Evolutionary conservation across 331 rosid genomes (phyloP).

Genomic region (Quercus phellos): DNA sequence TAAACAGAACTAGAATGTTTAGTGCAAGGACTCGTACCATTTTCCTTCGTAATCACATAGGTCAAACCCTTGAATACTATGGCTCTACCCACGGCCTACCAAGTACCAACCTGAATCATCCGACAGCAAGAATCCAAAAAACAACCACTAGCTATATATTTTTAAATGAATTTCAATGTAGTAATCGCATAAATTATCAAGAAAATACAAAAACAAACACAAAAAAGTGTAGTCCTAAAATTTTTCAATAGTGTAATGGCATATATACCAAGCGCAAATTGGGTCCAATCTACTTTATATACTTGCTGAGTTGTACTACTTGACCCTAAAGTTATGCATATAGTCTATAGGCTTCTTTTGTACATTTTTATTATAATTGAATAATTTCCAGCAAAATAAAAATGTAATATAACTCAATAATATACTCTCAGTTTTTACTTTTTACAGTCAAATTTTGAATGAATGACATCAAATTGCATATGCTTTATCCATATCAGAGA

Average conservation of each 20-base stretch:
- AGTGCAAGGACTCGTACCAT: constrained; percentile 21
- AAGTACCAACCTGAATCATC: constrained; percentile 68
- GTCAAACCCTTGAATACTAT: constrained; percentile 73
- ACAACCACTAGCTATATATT: not conserved
- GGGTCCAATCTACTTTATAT: no score
- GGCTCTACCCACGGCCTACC: constrained; percentile 88
- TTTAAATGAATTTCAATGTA: no score
- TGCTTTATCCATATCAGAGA: no score
- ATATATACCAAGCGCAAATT: constrained; percentile 30
- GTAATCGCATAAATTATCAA: not conserved
- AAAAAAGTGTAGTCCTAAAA: no score
- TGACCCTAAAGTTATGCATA: no score
- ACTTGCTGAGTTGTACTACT: no score
- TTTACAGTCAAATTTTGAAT: not conserved
- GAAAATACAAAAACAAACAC: no score
- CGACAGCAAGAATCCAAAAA: not conserved
- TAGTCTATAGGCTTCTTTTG: no score
- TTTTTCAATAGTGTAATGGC: constrained; percentile 5
- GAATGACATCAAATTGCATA: not conserved
- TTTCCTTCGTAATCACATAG: constrained; percentile 73
- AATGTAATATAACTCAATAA: no score
- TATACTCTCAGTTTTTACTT: no score
- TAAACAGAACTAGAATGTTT: not conserved
- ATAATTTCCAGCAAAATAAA: no score
- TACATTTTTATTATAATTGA: no score